Base-by-base conservation (phyloP, 1,139 yeast species). In the Sugiyamaella castrensis region DNA sequence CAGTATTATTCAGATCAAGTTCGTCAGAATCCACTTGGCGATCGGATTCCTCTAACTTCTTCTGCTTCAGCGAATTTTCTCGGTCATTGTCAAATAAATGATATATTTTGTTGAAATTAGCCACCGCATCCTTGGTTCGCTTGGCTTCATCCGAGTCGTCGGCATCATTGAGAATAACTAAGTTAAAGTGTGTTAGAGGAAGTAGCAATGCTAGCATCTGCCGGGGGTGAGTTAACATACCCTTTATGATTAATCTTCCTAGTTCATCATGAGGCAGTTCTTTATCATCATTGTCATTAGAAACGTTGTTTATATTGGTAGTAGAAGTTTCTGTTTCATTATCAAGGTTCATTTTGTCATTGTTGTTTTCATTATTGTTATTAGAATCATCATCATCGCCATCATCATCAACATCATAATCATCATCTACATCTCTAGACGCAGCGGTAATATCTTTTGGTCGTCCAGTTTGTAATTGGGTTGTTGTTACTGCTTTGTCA, bases 21-120 rank as follows among this genome's bases (percentile, higher is more conserved):
- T 51, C 54, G 31, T 68, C 71, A 24, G 59, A 58, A 44, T 83
- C 91, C 30, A 87, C 69, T 59, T 83, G 81, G 60, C 84, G 75
- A 64, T 89, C 95, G 38, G 87, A 84, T 57, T 85, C 85, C 60
- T 87, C 95, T 36, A 89, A 71, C 60, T 84, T 87, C 55, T 89
- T 70, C 62, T 95, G 76, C 60, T 88, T 87, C 48, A 83, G 73
- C 44, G 87, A 73, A 1, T 92, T 86, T 51, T 87, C 95, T 56
- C 81, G 72, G 64, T 89, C 97, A 55, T 80, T 79, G 62, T 91
- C 98, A 63, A 88, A 87, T 53, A 80, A 82, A 62, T 89, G 96
- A 62, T 88, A 89, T 37, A 86, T 80, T 37, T 58, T 57, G 43
- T 59, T 56, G 51, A 61, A 58, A 43, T 53, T 61, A 77, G 84